phyloP scores from a whole-genome alignment of 2,329 filamentous ascomycete species.

The Sclerotinia glacialis region DNA sequence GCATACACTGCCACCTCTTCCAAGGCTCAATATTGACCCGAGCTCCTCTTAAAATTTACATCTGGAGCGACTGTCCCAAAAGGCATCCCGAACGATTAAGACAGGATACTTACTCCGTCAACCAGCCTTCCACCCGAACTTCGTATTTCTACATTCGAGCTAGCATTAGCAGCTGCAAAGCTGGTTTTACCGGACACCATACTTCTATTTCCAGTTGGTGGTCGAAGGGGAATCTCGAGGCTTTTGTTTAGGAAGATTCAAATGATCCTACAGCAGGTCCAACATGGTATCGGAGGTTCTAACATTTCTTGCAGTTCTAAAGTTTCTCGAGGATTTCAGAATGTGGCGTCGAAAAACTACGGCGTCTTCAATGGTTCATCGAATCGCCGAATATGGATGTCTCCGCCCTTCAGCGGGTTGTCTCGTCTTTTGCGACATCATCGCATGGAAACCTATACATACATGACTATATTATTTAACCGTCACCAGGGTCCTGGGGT shows the following conservation, averaged over 20 bases:
- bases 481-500: too few species aligned
- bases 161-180: background rate
- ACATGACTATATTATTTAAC: too few species aligned
- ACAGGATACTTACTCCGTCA: background rate
- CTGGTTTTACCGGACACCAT: background rate
- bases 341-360: background rate
- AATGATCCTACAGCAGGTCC: too few species aligned
- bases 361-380: background rate
- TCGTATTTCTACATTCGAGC: background rate
- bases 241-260: background rate
- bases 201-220: too few species aligned
- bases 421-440: background rate
- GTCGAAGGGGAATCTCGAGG: background rate
- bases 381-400: background rate
- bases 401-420: too few species aligned
- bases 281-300: background rate
- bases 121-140: background rate
- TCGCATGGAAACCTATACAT: background rate
- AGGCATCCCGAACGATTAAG: rapidly evolving
- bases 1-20: background rate
- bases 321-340: background rate
- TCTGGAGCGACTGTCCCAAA: too few species aligned
- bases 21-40: background rate
- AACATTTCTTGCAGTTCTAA: background rate
- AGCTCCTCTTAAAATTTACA: background rate